A percentile compares a stretch with the other conserved stretches of the same genome.
These are phyloP conservation scores for Mycocentrospora acerina DNA, from an alignment of 2,329 filamentous ascomycete genomes.

Conservation along the genomic window DNA sequence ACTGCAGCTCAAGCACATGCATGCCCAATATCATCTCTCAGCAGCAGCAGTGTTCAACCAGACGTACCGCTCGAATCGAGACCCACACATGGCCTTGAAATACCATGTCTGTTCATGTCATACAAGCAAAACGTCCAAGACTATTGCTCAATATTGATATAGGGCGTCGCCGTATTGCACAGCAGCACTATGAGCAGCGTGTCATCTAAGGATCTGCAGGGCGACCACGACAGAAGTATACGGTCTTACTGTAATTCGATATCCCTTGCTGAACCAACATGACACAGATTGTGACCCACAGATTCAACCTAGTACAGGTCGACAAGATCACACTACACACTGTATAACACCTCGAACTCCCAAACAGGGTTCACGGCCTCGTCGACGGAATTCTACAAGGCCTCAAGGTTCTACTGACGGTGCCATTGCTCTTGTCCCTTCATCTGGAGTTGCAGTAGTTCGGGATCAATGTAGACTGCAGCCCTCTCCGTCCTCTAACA, in stretches of 20 bases:
- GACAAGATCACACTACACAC: not conserved
- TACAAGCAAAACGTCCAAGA: no score
- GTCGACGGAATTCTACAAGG: not conserved
- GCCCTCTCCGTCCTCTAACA: constrained; percentile 6
- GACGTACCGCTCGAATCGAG: not conserved
- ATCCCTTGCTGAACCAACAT: not conserved
- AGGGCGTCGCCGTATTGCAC: constrained; percentile 5
- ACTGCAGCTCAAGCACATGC: not conserved
- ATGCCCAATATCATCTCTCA: not conserved
- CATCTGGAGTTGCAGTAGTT: not conserved
- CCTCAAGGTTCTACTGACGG: constrained; percentile 1
- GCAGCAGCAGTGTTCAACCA: not conserved
- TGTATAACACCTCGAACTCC: constrained; percentile 4
- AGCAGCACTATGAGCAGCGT: not conserved
- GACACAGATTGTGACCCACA: constrained; percentile 1
- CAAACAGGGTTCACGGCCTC: not conserved
- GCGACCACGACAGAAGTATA: not conserved
- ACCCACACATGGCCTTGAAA: constrained; percentile 4
- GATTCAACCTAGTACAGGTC: constrained; percentile 1
- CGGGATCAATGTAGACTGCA: not conserved
- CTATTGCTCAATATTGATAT: constrained; percentile 7
- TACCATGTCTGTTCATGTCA: constrained; percentile 11
- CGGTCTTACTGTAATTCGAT: not conserved
- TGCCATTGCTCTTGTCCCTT: constrained; percentile 5
- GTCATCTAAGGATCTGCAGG: not conserved